phyloP scores from a whole-genome alignment of 768 basidiomycete species.

The Phaffia tasmanica region DNA sequence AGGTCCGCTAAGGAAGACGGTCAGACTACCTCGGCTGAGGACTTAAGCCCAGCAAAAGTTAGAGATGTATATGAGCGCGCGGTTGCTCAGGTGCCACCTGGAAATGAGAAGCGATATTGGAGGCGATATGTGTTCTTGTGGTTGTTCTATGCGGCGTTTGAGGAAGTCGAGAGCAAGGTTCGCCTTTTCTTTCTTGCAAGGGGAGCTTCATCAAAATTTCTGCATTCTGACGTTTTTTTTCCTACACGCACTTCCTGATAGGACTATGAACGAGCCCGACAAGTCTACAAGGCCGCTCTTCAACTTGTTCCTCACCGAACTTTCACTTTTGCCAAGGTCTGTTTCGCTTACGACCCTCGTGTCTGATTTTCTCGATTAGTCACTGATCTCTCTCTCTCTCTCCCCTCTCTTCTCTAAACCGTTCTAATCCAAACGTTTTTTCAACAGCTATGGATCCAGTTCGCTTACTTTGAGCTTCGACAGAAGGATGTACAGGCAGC shows the following conservation, averaged over 20 bases:
- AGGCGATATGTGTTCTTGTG: slow-evolving; percentile 48
- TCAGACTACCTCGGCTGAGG: slow-evolving; percentile 43
- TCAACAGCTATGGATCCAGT: slow-evolving; percentile 65
- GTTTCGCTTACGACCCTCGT: background rate
- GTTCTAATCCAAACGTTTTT: background rate
- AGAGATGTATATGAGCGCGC: slow-evolving; percentile 93
- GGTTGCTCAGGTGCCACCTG: slow-evolving; percentile 89
- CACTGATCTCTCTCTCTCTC: background rate
- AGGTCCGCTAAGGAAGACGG: slow-evolving; percentile 65
- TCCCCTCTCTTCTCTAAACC: background rate
- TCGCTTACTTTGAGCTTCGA: slow-evolving; percentile 83
- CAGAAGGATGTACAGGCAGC: slow-evolving; percentile 69
- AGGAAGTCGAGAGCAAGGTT: slow-evolving; percentile 90
- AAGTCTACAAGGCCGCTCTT: slow-evolving; percentile 84
- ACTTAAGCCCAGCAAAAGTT: slow-evolving; percentile 52
- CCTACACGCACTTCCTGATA: slow-evolving; percentile 32
- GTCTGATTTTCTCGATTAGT: too few relatives aligned
- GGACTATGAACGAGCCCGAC: slow-evolving; percentile 74
- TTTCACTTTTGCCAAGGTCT: slow-evolving; percentile 88
- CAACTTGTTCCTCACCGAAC: slow-evolving; percentile 86
- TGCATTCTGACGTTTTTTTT: background rate
- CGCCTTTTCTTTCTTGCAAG: slow-evolving; percentile 23
- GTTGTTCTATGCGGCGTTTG: slow-evolving; percentile 91
- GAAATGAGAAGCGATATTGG: slow-evolving; percentile 74
- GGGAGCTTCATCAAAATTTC: background rate